Conservation (phyloP, 352 stramenopile species). For the Pythium periplocum region DNA sequence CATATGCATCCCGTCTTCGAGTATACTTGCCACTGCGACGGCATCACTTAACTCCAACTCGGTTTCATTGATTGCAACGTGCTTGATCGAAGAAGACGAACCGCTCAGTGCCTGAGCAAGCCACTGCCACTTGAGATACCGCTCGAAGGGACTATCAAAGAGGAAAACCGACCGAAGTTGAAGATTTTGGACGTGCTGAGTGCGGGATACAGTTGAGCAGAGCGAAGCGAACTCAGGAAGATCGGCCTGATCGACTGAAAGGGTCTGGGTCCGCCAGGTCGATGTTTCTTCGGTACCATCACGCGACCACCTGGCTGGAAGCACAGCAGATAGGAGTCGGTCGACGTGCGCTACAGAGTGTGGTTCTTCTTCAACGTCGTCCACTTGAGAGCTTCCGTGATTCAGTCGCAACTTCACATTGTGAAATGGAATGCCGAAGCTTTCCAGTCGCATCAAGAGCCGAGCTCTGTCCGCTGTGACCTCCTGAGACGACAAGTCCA, state of each 20-base stretch:
- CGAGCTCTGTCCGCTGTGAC: slow-evolving; percentile 7
- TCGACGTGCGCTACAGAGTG: neutral
- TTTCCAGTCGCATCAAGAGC: slow-evolving; percentile 6
- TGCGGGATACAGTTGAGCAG: slow-evolving; percentile 6
- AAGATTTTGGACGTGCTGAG: slow-evolving; percentile 9
- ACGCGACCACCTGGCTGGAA: neutral
- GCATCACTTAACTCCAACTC: slow-evolving; percentile 4
- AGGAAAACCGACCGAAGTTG: slow-evolving; percentile 10
- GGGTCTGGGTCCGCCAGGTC: neutral
- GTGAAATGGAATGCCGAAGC: slow-evolving; percentile 6
- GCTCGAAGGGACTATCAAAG: slow-evolving; percentile 1
- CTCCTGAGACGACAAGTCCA: slow-evolving; percentile 8
- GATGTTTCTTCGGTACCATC: too few relatives aligned
- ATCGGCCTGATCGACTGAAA: slow-evolving; percentile 8
- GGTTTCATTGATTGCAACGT: slow-evolving; percentile 6
- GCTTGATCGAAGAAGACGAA: slow-evolving; percentile 13
- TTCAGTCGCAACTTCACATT: slow-evolving; percentile 6
- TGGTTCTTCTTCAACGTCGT: neutral
- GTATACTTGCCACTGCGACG: neutral
- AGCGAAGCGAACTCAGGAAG: slow-evolving; percentile 3
- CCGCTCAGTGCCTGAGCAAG: slow-evolving; percentile 3
- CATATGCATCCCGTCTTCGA: neutral
- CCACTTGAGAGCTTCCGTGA: neutral
- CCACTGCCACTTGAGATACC: slow-evolving; percentile 9
- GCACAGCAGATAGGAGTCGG: neutral